Base-by-base conservation (phyloP, 495 filamentous ascomycete genomes). In the Aspergillus bridgeri region DNA sequence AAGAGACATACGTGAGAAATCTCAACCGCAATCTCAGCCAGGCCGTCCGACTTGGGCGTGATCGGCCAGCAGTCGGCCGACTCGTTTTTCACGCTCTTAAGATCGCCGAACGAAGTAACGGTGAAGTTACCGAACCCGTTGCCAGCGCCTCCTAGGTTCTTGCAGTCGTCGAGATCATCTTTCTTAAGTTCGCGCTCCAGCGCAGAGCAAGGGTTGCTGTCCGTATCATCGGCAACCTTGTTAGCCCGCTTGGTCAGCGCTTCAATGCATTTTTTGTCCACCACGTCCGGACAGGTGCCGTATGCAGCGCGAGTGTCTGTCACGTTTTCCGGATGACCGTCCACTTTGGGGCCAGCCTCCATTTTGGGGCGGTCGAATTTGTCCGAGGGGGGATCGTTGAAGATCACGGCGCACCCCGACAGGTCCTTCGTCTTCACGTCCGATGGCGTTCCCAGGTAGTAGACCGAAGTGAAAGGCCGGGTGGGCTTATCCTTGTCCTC, bases 211-310 rank as follows among this genome's bases (percentile, higher is more conserved):
- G 45, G 17, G 21, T 46, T 50, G 19, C 11, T 5, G 4, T 45
- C 29, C 21, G 42, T 18, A 53, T 51, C 42, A 24, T 42, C 19
- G 4, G 49, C 49, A 15, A 61, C 20, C 0, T 53, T 42, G 17
- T 25, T 48, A 1, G 51, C 55, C 44, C 43, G 56, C 18, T 24
- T 15, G 5, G 55, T 55, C 18, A 62, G 56, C 6, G 20, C 21
- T 11, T 62, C 51, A 13, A 62, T 62, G 42, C 60, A 62, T 2
- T 7, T 19, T 22, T 65, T 42, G 27, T 48, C 44, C 20, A 65
- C 62, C 5, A 65, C 57, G 45, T 62, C 63, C 21, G 59, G 51
- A 42, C 63, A 65, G 23, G 54, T 55, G 13, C 59, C 56, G 13
- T 21, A 56, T 7, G 59, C 53, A 21, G 59, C 53, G 2, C 46